Conservation (phyloP, 2,329 filamentous ascomycete species). For the Sodiomyces alkalinus region DNA sequence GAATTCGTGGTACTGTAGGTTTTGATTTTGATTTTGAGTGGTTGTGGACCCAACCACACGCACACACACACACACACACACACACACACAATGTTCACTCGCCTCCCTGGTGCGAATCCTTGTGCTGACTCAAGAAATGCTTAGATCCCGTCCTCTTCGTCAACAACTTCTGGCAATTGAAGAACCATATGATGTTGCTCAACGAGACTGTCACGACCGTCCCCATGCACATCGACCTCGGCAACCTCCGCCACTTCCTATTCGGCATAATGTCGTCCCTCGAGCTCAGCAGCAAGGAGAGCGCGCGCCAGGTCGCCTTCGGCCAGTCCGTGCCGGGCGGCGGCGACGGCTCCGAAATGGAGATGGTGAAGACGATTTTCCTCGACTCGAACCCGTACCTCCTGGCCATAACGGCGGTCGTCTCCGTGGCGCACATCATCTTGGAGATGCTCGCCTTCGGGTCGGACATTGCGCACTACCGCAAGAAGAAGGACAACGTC, state of each 20-base stretch:
- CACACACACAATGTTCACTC: neutral
- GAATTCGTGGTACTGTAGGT: slow-evolving; percentile 74
- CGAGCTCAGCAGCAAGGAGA: slow-evolving; percentile 77
- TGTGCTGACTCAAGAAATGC: too few species aligned
- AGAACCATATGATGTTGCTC: slow-evolving; percentile 75
- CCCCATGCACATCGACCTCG: slow-evolving; percentile 69
- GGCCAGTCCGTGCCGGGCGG: slow-evolving; percentile 58
- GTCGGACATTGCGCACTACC: slow-evolving; percentile 93
- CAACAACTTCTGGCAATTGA: slow-evolving; percentile 96
- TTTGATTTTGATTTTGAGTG: too few species aligned
- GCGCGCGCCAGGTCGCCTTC: slow-evolving; percentile 60
- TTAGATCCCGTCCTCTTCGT: slow-evolving; percentile 69
- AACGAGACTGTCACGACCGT: slow-evolving; percentile 78
- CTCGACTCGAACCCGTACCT: slow-evolving; percentile 90
- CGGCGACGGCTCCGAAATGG: slow-evolving; percentile 84
- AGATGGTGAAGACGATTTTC: slow-evolving; percentile 92
- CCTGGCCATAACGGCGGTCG: slow-evolving; percentile 67
- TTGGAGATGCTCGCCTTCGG: slow-evolving; percentile 96
- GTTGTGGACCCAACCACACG: too few species aligned
- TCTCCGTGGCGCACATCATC: slow-evolving; percentile 81
- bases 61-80: too few species aligned
- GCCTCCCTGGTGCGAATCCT: neutral
- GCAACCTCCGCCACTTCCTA: slow-evolving; percentile 77
- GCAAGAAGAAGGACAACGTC: slow-evolving; percentile 98
- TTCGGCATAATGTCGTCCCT: slow-evolving; percentile 74